A percentile compares a stretch with the other conserved stretches of the same genome.
Conservation (phyloP, 345 rosid species). For the Linum tenue region DNA sequence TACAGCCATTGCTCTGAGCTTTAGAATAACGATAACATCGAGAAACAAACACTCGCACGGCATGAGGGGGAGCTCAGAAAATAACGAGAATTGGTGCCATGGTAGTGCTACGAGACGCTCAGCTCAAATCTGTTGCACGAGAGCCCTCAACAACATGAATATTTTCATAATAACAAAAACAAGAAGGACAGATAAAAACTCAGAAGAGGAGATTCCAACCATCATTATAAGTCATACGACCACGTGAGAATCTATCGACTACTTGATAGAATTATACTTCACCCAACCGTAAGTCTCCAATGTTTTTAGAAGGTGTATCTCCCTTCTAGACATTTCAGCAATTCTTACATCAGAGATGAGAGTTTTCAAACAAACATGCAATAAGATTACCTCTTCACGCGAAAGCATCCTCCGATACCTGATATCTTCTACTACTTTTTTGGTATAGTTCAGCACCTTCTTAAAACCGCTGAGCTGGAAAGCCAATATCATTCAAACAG, state of each 20-base stretch:
- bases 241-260: no score
- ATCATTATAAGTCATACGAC: no score
- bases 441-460: constrained; percentile 89
- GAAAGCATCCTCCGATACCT: constrained; percentile 64
- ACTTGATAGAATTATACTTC: no score
- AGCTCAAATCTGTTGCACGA: no score
- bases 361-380: background rate
- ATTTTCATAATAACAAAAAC: background rate
- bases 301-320: no score
- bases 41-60: background rate
- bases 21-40: background rate
- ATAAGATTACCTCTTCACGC: constrained; percentile 79
- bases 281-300: no score
- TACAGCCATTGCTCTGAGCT: background rate
- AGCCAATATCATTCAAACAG: constrained; percentile 10
- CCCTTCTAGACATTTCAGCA: no score
- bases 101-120: no score
- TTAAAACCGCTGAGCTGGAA: constrained; percentile 92
- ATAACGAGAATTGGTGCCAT: no score
- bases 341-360: background rate
- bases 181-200: background rate
- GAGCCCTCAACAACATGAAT: no score
- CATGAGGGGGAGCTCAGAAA: no score
- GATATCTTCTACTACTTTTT: constrained; percentile 79
- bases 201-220: background rate